A percentile compares a stretch with the other conserved stretches of the same genome.
Conservation (phyloP, 257 asterid species). For the Solanum sitiens region DNA sequence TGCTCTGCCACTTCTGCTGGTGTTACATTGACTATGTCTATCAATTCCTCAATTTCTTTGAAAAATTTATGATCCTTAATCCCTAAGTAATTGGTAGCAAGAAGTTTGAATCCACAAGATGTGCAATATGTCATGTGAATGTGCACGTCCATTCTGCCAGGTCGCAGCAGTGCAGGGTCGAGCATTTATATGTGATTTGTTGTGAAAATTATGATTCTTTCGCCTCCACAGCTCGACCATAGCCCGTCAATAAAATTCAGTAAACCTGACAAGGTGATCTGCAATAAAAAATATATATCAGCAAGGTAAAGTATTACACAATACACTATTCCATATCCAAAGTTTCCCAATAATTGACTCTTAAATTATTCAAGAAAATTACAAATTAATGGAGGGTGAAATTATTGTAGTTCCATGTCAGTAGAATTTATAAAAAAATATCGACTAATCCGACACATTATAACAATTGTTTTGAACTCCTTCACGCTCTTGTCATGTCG, state of each 20-base stretch:
- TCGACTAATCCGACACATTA: neutral
- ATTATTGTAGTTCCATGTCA: neutral
- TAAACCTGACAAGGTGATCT: conserved; percentile 5
- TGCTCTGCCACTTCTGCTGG: conserved; percentile 12
- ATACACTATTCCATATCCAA: neutral
- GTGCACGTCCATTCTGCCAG: conserved; percentile 22
- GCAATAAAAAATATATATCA: neutral
- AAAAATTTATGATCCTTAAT: neutral
- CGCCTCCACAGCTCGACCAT: neutral
- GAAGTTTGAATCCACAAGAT: no score
- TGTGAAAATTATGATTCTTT: neutral
- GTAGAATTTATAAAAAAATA: neutral
- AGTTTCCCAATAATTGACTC: neutral
- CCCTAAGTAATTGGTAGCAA: neutral
- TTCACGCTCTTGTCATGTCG: neutral
- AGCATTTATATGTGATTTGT: conserved; percentile 20
- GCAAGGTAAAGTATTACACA: neutral
- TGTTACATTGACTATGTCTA: conserved; percentile 1
- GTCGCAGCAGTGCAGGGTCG: conserved; percentile 19
- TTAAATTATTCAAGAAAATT: neutral
- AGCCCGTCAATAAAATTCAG: conserved; percentile 4
- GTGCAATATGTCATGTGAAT: neutral
- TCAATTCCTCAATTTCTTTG: conserved; percentile 10
- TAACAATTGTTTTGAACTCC: neutral
- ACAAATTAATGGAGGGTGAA: neutral